phyloP scores from a whole-genome alignment of 306 rosid species.

The Delonix regia region DNA sequence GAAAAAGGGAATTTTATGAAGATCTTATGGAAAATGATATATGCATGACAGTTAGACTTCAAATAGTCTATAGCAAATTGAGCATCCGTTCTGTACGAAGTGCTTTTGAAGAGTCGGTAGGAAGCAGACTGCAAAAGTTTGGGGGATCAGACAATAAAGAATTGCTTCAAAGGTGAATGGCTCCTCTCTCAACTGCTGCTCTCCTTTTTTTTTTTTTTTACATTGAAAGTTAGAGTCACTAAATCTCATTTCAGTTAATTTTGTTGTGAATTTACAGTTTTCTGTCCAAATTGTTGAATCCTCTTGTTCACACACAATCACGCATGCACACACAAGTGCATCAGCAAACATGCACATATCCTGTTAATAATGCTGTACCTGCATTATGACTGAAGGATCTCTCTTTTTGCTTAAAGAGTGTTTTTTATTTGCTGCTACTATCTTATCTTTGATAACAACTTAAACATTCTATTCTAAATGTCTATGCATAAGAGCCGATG shows the following conservation, averaged over 20 bases:
- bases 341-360: background rate
- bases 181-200: slow-evolving; percentile 21
- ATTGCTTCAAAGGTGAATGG: slow-evolving; percentile 79
- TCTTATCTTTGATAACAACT: background rate
- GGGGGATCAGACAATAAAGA: slow-evolving; percentile 75
- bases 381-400: background rate
- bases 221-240: background rate
- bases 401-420: background rate
- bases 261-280: background rate
- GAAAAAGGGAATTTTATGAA: slow-evolving; percentile 60
- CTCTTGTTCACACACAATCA: background rate
- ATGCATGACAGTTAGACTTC: slow-evolving; percentile 79
- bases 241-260: background rate
- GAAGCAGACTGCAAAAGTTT: slow-evolving; percentile 70
- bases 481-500: background rate
- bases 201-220: background rate
- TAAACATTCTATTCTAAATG: background rate
- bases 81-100: slow-evolving; percentile 84
- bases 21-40: slow-evolving; percentile 82
- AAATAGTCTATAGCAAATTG: slow-evolving; percentile 77
- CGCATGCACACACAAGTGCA: background rate
- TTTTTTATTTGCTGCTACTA: slow-evolving; percentile 14
- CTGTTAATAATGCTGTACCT: background rate
- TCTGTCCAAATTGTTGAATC: background rate
- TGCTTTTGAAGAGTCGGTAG: slow-evolving; percentile 90